Conservation (phyloP, 768 basidiomycete species). For the Gelatoporia subvermispora region DNA sequence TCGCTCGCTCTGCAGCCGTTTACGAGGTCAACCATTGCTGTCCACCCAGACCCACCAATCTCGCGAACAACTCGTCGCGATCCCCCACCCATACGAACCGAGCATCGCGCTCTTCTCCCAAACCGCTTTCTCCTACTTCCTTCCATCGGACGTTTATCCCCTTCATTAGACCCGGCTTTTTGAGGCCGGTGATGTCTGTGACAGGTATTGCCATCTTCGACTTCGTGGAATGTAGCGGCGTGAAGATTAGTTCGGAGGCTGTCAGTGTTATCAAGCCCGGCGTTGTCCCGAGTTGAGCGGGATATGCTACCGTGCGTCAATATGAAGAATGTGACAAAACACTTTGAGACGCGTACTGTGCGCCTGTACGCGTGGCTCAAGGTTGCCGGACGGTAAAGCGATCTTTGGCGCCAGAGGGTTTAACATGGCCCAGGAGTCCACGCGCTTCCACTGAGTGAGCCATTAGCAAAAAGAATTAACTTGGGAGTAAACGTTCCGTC, state of each 20-base stretch:
- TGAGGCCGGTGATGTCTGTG: conserved; percentile 46
- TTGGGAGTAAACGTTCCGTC: conserved; percentile 7
- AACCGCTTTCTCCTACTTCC: conserved; percentile 22
- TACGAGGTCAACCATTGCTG: conserved; percentile 40
- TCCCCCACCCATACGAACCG: conserved; percentile 55
- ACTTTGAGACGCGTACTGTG: conserved; percentile 13
- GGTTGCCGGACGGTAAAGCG: conserved; percentile 4
- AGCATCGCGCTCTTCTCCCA: conserved; percentile 40
- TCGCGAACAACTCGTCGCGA: conserved; percentile 63
- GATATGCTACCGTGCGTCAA: conserved; percentile 40
- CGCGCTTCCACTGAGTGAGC: conserved; percentile 17
- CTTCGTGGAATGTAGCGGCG: conserved; percentile 42
- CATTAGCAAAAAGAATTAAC: background rate
- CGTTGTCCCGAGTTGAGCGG: conserved; percentile 49
- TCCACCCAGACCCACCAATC: conserved; percentile 50
- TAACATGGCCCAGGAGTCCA: conserved; percentile 13
- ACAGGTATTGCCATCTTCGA: conserved; percentile 45
- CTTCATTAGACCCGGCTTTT: conserved; percentile 49
- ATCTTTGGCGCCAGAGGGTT: conserved; percentile 9
- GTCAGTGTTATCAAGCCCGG: conserved; percentile 62
- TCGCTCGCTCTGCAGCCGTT: conserved; percentile 23
- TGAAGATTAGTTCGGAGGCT: conserved; percentile 44
- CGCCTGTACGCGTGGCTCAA: conserved; percentile 15
- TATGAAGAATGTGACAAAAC: background rate
- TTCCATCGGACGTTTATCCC: conserved; percentile 48